A percentile compares a stretch with the other conserved stretches of the same genome.
Evolutionary conservation across 2,329 filamentous ascomycete genomes (phyloP).

Genomic region (Aspergillus sergii): DNA sequence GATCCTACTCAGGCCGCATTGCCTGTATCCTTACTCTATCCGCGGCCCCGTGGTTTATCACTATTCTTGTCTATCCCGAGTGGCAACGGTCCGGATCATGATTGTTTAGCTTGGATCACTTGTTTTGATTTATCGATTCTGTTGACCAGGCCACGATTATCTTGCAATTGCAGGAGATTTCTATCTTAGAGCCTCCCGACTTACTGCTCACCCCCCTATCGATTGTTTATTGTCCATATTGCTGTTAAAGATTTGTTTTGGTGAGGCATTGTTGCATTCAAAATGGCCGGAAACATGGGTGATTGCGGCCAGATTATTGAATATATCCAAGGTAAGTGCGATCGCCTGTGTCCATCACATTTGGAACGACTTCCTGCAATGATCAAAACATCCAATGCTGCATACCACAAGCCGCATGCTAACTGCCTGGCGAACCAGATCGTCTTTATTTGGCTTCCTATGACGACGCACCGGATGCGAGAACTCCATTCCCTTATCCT

Average conservation of each 20-base stretch:
- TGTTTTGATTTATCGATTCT: conserved; percentile 12
- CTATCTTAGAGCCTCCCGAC: conserved; percentile 1
- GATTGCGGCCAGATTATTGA: conserved; percentile 89
- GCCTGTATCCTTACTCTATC: conserved; percentile 29
- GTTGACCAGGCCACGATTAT: conserved; percentile 15
- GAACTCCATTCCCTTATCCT: conserved; percentile 86
- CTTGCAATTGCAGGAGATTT: conserved; percentile 14
- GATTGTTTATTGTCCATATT: conserved; percentile 17
- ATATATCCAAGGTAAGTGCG: conserved; percentile 82
- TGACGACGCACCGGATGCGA: conserved; percentile 74
- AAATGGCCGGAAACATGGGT: conserved; percentile 53
- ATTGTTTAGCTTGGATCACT: conserved; percentile 26
- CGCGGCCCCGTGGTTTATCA: conserved; percentile 13
- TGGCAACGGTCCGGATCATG: conserved; percentile 29
- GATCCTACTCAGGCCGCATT: conserved; percentile 3
- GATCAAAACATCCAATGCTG: neutral
- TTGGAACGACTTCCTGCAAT: conserved; percentile 15
- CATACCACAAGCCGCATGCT: neutral
- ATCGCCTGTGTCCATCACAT: conserved; percentile 4
- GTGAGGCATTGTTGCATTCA: conserved; percentile 31
- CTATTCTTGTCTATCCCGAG: conserved; percentile 12
- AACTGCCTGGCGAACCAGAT: conserved; percentile 57
- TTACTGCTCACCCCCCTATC: conserved; percentile 1
- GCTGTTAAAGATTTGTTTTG: conserved; percentile 16
- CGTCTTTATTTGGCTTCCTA: conserved; percentile 95